Evolutionary conservation across 352 stramenopile genomes (phyloP).

Genomic region (Detonula confervacea): DNA sequence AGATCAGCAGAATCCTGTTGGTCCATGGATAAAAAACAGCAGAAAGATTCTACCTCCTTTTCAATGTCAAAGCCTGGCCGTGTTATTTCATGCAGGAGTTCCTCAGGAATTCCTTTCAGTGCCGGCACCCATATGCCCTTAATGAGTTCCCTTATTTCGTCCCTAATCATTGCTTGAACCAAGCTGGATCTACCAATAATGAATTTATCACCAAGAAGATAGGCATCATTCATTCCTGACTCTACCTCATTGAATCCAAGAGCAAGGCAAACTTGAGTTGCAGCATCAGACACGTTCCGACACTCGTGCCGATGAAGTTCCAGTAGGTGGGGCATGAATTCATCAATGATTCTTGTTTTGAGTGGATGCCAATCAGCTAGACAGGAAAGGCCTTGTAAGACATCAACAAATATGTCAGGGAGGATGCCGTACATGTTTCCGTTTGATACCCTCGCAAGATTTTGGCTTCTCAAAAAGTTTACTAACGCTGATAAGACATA

Average conservation of each 20-base stretch:
- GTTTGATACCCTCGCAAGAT: background rate
- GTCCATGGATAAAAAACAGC: slow-evolving; percentile 15
- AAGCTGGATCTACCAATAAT: slow-evolving; percentile 57
- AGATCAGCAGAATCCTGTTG: background rate
- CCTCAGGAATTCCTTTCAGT: slow-evolving; percentile 28
- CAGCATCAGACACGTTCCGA: slow-evolving; percentile 52
- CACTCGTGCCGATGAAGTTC: slow-evolving; percentile 34
- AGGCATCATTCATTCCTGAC: slow-evolving; percentile 63
- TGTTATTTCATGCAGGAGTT: background rate
- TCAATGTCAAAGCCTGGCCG: background rate
- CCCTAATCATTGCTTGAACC: slow-evolving; percentile 68
- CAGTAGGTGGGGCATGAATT: slow-evolving; percentile 57
- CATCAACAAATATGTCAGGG: slow-evolving; percentile 53
- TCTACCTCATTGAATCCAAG: slow-evolving; percentile 69
- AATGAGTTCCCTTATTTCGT: slow-evolving; percentile 58
- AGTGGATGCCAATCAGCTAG: slow-evolving; percentile 69
- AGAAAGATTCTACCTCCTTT: slow-evolving; percentile 3
- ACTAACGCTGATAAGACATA: slow-evolving; percentile 58
- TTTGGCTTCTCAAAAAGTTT: slow-evolving; percentile 47
- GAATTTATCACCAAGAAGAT: slow-evolving; percentile 72
- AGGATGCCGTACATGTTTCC: background rate
- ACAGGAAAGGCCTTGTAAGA: slow-evolving; percentile 58
- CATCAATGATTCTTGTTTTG: slow-evolving; percentile 69
- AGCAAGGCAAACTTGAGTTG: slow-evolving; percentile 62
- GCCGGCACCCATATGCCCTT: slow-evolving; percentile 46